Evolutionary conservation across 495 filamentous ascomycete species (phyloP).

Genomic region (Penicillium flavigenum): DNA sequence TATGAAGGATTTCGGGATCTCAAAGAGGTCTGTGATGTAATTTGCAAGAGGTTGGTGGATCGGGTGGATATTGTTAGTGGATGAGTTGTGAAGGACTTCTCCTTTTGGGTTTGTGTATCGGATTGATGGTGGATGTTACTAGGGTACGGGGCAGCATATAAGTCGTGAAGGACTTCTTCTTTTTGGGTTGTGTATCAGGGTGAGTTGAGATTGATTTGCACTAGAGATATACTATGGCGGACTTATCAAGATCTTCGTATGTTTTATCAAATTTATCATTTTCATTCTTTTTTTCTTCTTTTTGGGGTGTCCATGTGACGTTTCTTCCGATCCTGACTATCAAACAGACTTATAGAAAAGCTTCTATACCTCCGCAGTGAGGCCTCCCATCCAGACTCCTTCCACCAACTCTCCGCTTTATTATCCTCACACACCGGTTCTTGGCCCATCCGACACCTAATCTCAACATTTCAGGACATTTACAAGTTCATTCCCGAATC

Average conservation of each 20-base stretch:
- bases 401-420: slow-evolving; percentile 11
- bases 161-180: not conserved
- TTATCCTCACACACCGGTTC: slow-evolving; percentile 12
- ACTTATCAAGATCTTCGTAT: slow-evolving; percentile 11
- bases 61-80: not conserved
- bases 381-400: slow-evolving; percentile 16
- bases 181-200: not conserved
- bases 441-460: slow-evolving; percentile 15
- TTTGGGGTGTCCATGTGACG: not conserved
- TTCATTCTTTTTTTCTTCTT: not conserved
- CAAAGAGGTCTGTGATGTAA: not conserved
- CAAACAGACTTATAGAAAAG: slow-evolving; percentile 14
- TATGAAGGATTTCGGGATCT: not conserved
- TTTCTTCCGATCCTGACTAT: slow-evolving; percentile 1
- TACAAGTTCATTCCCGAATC: slow-evolving; percentile 18
- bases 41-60: not conserved
- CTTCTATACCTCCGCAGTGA: slow-evolving; percentile 16
- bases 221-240: slow-evolving; percentile 13
- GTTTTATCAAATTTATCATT: not conserved
- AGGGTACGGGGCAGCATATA: not conserved
- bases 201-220: not conserved
- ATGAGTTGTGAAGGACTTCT: not conserved
- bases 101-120: not conserved
- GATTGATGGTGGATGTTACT: not conserved
- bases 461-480: slow-evolving; percentile 18